Conservation (phyloP, 306 rosid species). For the Trichosanthes truncata region DNA sequence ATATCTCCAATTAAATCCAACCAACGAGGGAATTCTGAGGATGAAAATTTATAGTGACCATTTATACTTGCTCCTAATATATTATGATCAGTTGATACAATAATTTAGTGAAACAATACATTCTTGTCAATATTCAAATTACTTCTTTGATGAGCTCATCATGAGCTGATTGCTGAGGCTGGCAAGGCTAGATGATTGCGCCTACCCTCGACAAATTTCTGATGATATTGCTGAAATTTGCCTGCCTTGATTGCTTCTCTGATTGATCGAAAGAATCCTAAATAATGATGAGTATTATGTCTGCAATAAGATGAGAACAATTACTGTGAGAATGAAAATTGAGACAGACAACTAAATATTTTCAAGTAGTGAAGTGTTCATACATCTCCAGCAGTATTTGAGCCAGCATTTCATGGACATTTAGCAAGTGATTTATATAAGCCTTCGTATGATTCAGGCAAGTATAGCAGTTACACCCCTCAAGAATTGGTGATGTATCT, state of each 20-base stretch:
- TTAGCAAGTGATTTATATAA: constrained; percentile 80
- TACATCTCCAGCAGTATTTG: constrained; percentile 82
- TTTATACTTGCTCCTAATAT: no score
- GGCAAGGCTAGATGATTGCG: constrained; percentile 20
- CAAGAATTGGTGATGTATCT: constrained; percentile 56
- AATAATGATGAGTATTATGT: constrained; percentile 84
- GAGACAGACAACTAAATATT: neutral
- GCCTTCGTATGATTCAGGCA: constrained; percentile 82
- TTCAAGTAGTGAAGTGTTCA: constrained; percentile 4
- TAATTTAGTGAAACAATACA: no score
- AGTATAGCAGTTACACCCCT: constrained; percentile 67
- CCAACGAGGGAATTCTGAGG: neutral
- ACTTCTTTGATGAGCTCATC: constrained; percentile 14
- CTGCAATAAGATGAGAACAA: constrained; percentile 38
- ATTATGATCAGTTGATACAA: no score
- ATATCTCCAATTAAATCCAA: neutral
- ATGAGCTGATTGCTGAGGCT: constrained; percentile 20
- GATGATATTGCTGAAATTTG: constrained; percentile 55
- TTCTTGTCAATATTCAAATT: neutral
- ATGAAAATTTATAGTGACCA: no score
- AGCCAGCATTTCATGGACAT: constrained; percentile 94
- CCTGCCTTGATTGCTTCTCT: constrained; percentile 70
- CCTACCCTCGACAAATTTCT: constrained; percentile 40
- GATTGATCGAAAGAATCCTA: constrained; percentile 58
- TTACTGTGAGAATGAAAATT: neutral